Base-by-base conservation (phyloP, 1,139 yeast species). In the Protomyces inundatus region DNA sequence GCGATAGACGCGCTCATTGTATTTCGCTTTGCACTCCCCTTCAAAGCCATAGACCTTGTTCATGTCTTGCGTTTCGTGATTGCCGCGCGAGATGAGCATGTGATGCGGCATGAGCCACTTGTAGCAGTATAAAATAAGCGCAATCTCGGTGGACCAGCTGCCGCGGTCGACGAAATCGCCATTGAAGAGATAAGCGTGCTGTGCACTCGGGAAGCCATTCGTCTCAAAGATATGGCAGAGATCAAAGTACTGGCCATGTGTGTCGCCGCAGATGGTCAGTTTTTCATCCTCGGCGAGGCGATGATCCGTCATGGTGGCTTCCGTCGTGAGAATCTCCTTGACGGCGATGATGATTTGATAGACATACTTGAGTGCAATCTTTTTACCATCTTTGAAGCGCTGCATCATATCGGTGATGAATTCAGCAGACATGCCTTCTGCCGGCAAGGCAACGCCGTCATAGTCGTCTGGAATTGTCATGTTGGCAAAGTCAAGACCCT, bases 81-180 rank as follows among this genome's bases (percentile, higher is more conserved):
- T 93, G 39, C 99, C 98, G 72, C 99, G 82, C 77, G 93, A 93
- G 68, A 93, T 75, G 75, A 77, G 90, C 61, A 93, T 76, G 58
- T 82, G 80, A 4, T 76, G 72, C n/a, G 99, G 99, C 72, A 81
- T 87, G 53, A 88, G 75, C 52, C 90, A 79, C 77, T 93, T 93
- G 75, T 89, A 81, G 12, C 87, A 82, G 74, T 89, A 91, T 61
- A 90, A 80, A 57, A 88, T 80, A 60, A 95, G 78, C 1, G 97
- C 97, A 62, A 93, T 95, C 74, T 93, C 99, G 73, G 96, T 88
- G 3, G 97, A 90, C 98, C 98, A 93, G 6, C 96, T 88, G 1
- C 99, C 99, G 73, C 99, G 82, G 73, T 93, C 99, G 4, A 93
- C 98, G 76, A 93, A 93, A 76, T 95, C 98, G 57, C 99, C 98